Conservation (phyloP, 805 yeast genomes). For the Hanseniaspora lindneri region DNA sequence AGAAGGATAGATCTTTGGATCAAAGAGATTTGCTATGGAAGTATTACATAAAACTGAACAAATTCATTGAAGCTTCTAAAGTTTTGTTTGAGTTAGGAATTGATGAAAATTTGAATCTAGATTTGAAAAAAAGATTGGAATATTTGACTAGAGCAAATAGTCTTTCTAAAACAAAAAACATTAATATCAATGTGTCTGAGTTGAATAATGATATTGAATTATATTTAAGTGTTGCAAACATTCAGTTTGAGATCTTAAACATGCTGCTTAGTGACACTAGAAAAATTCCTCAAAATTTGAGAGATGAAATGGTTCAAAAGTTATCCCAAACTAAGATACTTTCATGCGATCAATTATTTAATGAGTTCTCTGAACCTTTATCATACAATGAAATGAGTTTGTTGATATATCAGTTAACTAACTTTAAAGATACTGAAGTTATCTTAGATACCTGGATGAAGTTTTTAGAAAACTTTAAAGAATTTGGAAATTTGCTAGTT, state of each 20-base stretch:
- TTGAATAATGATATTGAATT: slow-evolving; percentile 62
- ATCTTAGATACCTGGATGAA: slow-evolving; percentile 71
- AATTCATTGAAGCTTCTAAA: slow-evolving; percentile 72
- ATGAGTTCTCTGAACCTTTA: slow-evolving; percentile 75
- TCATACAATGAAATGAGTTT: slow-evolving; percentile 78
- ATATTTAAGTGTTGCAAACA: slow-evolving; percentile 70
- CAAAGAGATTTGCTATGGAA: slow-evolving; percentile 80
- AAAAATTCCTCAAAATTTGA: slow-evolving; percentile 28
- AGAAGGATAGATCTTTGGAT: slow-evolving; percentile 43
- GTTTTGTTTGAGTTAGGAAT: slow-evolving; percentile 62
- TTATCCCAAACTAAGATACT: slow-evolving; percentile 54
- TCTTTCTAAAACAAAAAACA: slow-evolving; percentile 75
- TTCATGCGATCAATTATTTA: slow-evolving; percentile 67
- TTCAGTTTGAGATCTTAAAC: slow-evolving; percentile 47
- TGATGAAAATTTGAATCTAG: slow-evolving; percentile 51
- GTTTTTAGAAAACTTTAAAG: slow-evolving; percentile 43
- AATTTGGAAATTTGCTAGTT: slow-evolving; percentile 23
- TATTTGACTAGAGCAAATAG: slow-evolving; percentile 85
- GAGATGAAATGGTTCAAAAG: slow-evolving; percentile 35
- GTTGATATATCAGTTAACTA: slow-evolving; percentile 68
- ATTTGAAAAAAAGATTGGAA: slow-evolving; percentile 67
- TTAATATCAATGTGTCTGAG: slow-evolving; percentile 28
- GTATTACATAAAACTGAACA: slow-evolving; percentile 71
- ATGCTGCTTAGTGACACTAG: slow-evolving; percentile 43
- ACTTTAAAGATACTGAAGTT: slow-evolving; percentile 73